Conservation (phyloP, 2,329 filamentous ascomycete species). For the Ceratocystis destructans region DNA sequence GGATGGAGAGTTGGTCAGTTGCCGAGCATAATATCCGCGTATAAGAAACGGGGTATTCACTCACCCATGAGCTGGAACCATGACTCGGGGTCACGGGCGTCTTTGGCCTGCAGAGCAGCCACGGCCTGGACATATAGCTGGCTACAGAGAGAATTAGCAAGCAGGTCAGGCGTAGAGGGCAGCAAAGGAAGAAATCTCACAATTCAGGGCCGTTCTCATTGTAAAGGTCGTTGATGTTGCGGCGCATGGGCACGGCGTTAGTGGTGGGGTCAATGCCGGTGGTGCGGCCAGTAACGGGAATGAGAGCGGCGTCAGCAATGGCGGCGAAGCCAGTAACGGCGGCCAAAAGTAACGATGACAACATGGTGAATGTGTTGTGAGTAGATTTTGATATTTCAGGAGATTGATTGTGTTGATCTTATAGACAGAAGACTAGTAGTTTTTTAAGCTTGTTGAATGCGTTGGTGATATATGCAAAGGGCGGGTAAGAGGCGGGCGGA, state of each 20-base stretch:
- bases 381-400: too few relatives aligned
- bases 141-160: constrained; percentile 25
- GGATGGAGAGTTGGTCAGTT: background rate
- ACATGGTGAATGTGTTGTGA: constrained; percentile 1
- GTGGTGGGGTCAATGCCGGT: constrained; percentile 28
- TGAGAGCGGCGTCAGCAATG: background rate
- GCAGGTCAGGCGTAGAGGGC: too few relatives aligned
- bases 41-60: constrained; percentile 11
- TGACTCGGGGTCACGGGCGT: constrained; percentile 32
- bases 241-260: constrained; percentile 32
- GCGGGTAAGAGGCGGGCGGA: background rate
- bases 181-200: constrained; percentile 24
- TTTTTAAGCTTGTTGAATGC: background rate
- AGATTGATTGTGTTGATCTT: background rate
- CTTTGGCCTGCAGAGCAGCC: constrained; percentile 30
- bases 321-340: constrained; percentile 10
- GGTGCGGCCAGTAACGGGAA: constrained; percentile 29
- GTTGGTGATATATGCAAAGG: background rate
- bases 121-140: constrained; percentile 38
- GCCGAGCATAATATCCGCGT: background rate
- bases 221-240: constrained; percentile 36
- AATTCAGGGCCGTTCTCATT: constrained; percentile 31
- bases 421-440: background rate
- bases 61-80: constrained; percentile 39
- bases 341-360: constrained; percentile 5